Evolutionary conservation across 441 rosid genomes (phyloP).

Genomic region (Erysimum cheiri): DNA sequence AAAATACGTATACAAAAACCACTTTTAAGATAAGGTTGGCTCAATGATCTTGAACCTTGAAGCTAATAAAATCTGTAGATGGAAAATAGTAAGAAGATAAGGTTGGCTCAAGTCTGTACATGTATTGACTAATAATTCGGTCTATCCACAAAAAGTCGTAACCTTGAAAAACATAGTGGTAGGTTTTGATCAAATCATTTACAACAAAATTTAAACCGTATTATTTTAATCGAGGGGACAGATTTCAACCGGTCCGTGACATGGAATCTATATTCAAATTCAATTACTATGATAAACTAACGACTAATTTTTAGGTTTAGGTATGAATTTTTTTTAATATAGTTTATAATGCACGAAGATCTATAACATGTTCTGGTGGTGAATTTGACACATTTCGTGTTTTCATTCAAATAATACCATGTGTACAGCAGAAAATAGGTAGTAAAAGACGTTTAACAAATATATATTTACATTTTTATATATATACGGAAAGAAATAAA

Average conservation of each 20-base stretch:
- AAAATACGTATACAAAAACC: slow-evolving; percentile 21
- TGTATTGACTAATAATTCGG: slow-evolving; percentile 19
- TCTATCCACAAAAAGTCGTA: slow-evolving; percentile 28
- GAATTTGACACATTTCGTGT: not conserved
- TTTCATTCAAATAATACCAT: not conserved
- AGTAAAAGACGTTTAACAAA: not conserved
- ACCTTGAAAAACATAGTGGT: slow-evolving; percentile 32
- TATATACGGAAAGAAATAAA: not conserved
- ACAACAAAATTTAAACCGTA: not conserved
- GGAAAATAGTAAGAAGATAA: not conserved
- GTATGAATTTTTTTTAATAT: not conserved
- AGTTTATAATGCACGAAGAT: not conserved
- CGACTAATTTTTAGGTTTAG: not conserved
- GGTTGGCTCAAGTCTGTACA: slow-evolving; percentile 17
- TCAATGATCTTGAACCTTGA: not conserved
- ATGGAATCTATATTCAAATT: slow-evolving; percentile 20
- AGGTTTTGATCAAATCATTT: slow-evolving; percentile 18
- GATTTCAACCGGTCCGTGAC: slow-evolving; percentile 2
- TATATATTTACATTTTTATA: too few relatives aligned
- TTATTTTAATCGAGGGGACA: slow-evolving; percentile 10
- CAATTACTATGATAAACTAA: not conserved
- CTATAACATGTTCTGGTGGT: not conserved
- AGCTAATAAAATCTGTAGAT: too few relatives aligned
- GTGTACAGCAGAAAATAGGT: not conserved
- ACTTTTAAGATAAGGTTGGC: slow-evolving; percentile 31